These are phyloP conservation scores for Vickermania ingenoplastis DNA, from an alignment of 208 protist genomes.

Conservation along the genomic window DNA sequence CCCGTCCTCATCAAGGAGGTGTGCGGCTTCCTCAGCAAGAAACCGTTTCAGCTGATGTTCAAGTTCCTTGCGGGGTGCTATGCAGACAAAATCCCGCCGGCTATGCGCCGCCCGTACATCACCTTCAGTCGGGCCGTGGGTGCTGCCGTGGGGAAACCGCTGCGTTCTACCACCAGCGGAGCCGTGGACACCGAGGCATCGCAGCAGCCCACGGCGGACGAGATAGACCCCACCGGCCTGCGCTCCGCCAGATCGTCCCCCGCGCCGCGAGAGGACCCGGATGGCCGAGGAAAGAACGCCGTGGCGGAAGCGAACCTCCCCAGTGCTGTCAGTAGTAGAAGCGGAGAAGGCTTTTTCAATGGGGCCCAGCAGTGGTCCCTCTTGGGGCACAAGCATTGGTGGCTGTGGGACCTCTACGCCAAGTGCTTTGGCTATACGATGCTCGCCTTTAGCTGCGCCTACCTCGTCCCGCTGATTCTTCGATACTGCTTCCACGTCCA, in stretches of 20 bases:
- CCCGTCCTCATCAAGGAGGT: conserved; percentile 37
- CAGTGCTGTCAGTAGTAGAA: neutral
- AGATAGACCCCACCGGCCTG: neutral
- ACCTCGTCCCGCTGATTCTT: conserved; percentile 29
- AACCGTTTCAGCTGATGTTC: conserved; percentile 30
- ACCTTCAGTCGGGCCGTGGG: conserved; percentile 18
- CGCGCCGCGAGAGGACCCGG: neutral
- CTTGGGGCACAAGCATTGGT: conserved; percentile 56
- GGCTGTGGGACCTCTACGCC: conserved; percentile 60
- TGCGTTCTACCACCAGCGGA: neutral
- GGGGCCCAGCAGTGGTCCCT: conserved; percentile 42
- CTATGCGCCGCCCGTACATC: conserved; percentile 16
- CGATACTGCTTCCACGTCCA: conserved; percentile 23
- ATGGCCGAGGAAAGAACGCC: neutral
- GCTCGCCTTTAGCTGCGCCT: conserved; percentile 27
- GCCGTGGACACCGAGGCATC: neutral
- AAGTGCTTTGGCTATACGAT: conserved; percentile 37
- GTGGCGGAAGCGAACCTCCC: neutral
- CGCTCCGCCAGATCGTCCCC: neutral
- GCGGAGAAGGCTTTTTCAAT: conserved; percentile 23
- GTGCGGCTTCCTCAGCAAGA: conserved; percentile 13
- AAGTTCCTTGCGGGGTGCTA: conserved; percentile 25
- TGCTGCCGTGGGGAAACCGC: neutral
- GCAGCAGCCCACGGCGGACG: no score
- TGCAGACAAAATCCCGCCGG: conserved; percentile 9